A percentile compares a stretch with the other conserved stretches of the same genome.
phyloP scores from a whole-genome alignment of 2,329 filamentous ascomycete genomes.

The Penicillium sp. region DNA sequence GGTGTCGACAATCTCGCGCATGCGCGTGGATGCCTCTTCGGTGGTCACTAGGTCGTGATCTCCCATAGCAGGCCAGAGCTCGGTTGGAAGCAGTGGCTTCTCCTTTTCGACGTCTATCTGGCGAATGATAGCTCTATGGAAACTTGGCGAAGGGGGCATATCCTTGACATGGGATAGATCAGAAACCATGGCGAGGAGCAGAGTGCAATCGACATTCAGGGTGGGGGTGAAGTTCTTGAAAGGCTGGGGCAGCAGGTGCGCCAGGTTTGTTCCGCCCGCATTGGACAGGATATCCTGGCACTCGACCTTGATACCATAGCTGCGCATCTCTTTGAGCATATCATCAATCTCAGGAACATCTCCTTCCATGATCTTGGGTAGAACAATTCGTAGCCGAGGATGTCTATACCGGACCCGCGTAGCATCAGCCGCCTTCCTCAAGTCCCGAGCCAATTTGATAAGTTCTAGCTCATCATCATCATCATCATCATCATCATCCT shows the following conservation, averaged over 20 bases:
- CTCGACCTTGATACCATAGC: slow-evolving; percentile 45
- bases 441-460: slow-evolving; percentile 56
- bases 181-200: slow-evolving; percentile 67
- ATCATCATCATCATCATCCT: slow-evolving; percentile 36
- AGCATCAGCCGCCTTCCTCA: slow-evolving; percentile 54
- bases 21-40: slow-evolving; percentile 58
- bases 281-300: slow-evolving; percentile 28
- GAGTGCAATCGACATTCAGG: slow-evolving; percentile 54
- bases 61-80: slow-evolving; percentile 60
- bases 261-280: slow-evolving; percentile 22
- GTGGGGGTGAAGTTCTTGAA: slow-evolving; percentile 42
- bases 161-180: slow-evolving; percentile 61
- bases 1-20: slow-evolving; percentile 61
- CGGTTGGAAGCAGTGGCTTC: slow-evolving; percentile 56
- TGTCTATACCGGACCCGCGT: slow-evolving; percentile 57
- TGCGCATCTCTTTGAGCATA: slow-evolving; percentile 53
- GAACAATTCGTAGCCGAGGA: slow-evolving; percentile 56
- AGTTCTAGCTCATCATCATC: slow-evolving; percentile 56
- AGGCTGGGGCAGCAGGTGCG: slow-evolving; percentile 38
- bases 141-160: slow-evolving; percentile 47
- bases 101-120: slow-evolving; percentile 63
- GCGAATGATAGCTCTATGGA: slow-evolving; percentile 57
- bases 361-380: slow-evolving; percentile 55
- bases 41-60: slow-evolving; percentile 61
- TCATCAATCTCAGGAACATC: slow-evolving; percentile 52